Evolutionary conservation across 768 basidiomycete genomes (phyloP).

Genomic region (Mycena vulgaris): DNA sequence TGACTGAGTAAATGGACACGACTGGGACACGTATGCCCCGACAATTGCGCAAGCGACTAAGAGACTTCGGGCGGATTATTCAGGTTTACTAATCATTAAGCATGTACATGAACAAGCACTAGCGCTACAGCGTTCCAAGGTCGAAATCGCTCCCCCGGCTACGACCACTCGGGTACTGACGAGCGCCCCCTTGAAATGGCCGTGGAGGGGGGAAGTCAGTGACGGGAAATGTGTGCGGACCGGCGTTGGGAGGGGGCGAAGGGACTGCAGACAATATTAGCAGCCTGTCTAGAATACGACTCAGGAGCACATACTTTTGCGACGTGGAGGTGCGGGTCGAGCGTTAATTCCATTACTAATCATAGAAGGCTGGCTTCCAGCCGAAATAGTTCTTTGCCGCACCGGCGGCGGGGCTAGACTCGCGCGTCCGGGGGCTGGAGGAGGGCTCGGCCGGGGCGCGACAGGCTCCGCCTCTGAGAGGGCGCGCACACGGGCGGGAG

Average conservation of each 20-base stretch:
- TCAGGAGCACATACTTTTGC: constrained; percentile 62
- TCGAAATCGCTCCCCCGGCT: constrained; percentile 83
- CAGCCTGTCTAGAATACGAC: constrained; percentile 30
- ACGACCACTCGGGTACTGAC: constrained; percentile 77
- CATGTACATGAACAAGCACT: not conserved
- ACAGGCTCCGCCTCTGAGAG: constrained; percentile 61
- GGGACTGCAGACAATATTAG: constrained; percentile 52
- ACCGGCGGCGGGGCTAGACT: constrained; percentile 45
- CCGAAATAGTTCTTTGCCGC: constrained; percentile 41
- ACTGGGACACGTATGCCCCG: too few species aligned
- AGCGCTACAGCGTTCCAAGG: constrained; percentile 53
- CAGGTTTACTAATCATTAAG: not conserved
- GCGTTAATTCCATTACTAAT: constrained; percentile 32
- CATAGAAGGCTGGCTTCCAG: constrained; percentile 34
- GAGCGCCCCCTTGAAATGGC: constrained; percentile 64
- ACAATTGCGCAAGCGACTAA: too few species aligned
- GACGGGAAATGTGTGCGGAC: constrained; percentile 82
- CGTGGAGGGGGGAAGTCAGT: constrained; percentile 85
- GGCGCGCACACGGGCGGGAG: constrained; percentile 58
- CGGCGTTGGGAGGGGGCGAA: constrained; percentile 72
- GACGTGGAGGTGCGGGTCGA: constrained; percentile 54
- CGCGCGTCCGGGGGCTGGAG: constrained; percentile 46
- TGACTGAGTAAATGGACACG: too few species aligned
- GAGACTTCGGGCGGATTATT: not conserved
- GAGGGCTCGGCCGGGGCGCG: constrained; percentile 49